These are phyloP conservation scores for Yarrowia keelungensis DNA, from an alignment of 805 yeast species.

Conservation along the genomic window DNA sequence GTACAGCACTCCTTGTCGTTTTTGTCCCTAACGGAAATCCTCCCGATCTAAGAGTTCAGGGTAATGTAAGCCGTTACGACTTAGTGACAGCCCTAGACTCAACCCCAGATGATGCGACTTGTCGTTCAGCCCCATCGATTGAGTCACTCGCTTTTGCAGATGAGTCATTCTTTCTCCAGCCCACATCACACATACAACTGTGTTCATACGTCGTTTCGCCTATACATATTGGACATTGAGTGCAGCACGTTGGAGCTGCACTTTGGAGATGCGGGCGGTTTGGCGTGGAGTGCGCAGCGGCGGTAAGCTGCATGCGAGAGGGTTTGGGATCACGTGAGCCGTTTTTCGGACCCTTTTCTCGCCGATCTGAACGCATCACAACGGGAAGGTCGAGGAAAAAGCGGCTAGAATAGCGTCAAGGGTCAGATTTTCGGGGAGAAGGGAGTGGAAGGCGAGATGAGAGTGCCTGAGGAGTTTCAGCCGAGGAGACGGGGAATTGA, in stretches of 20 bases:
- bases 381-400: background rate
- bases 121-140: background rate
- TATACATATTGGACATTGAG: conserved; percentile 4
- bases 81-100: too few species aligned
- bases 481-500: background rate
- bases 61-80: too few species aligned
- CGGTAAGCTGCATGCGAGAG: conserved; percentile 10
- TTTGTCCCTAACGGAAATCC: too few species aligned
- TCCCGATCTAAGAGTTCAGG: too few species aligned
- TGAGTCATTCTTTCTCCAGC: background rate
- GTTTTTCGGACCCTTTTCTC: background rate
- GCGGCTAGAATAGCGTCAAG: background rate
- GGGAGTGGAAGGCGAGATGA: background rate
- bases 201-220: background rate
- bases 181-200: background rate
- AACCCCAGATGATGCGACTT: background rate
- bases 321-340: conserved; percentile 24
- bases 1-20: background rate
- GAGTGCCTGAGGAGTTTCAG: background rate
- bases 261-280: background rate
- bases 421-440: conserved; percentile 1
- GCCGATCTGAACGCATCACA: background rate
- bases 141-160: background rate
- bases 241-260: conserved; percentile 12
- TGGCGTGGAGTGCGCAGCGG: conserved; percentile 22